phyloP scores from a whole-genome alignment of 139 green algal genomes.

The Eudorina sp. region DNA sequence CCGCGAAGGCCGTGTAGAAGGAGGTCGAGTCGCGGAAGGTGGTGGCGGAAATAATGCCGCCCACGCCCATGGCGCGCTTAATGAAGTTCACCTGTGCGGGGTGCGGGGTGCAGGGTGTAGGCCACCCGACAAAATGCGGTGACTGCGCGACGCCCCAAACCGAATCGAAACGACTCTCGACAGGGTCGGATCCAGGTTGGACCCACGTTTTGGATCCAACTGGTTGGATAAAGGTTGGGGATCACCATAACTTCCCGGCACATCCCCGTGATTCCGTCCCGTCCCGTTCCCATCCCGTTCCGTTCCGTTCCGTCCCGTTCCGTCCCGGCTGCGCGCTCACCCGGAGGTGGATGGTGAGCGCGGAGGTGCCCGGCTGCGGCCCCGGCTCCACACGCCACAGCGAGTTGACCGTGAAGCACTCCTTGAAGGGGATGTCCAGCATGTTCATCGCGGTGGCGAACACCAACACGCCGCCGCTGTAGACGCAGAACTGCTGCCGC shows the following conservation, averaged over 20 bases:
- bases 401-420: slow-evolving; percentile 67
- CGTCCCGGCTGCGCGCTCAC: too few species aligned
- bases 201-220: too few species aligned
- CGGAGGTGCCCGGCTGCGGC: background rate
- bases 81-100: slow-evolving; percentile 54
- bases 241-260: too few species aligned
- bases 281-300: too few species aligned
- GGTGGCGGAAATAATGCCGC: slow-evolving; percentile 53
- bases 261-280: too few species aligned
- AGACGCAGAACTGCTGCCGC: slow-evolving; percentile 60
- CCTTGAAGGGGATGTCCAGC: slow-evolving; percentile 67
- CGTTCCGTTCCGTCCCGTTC: too few species aligned
- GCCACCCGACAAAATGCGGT: too few species aligned
- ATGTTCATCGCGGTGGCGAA: slow-evolving; percentile 58
- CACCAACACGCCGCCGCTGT: slow-evolving; percentile 52
- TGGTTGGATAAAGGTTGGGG: too few species aligned
- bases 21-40: slow-evolving; percentile 11
- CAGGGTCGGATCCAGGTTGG: too few species aligned
- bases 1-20: slow-evolving; percentile 31
- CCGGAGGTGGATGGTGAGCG: slow-evolving; percentile 31
- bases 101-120: background rate
- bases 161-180: too few species aligned
- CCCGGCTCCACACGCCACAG: slow-evolving; percentile 42
- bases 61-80: slow-evolving; percentile 14
- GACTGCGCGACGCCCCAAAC: too few species aligned